Base-by-base conservation (phyloP, 1,284 basidiomycete genomes). In the Ustilago hordei region DNA sequence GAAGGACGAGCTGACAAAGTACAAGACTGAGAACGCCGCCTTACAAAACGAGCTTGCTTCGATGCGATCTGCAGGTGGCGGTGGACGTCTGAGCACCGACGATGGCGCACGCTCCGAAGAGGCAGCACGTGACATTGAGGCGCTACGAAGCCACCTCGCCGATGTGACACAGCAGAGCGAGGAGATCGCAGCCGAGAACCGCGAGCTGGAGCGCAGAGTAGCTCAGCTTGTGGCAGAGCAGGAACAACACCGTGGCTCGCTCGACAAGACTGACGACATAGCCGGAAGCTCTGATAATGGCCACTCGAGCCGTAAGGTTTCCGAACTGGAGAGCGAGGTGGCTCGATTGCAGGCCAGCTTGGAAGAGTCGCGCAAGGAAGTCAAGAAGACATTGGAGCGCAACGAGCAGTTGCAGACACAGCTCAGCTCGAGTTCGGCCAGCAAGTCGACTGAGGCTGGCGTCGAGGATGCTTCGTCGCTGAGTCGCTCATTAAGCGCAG, bases 1-100 rank as follows among this genome's bases (percentile, higher is more conserved):
- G 93, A 95, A 95, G 86, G 89, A 88, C 86, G 84, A 84, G 85
- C 86, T 83, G 55, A 80, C 80, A 52, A 83, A 81, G 73, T 77
- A 81, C 75, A 83, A 84, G 69, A 79, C 77, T 34, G 84, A 84
- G 69, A 85, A 85, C 69, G 81, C 82, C 36, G 69, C 69, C 48
- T 66, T 86, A 43, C 84, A 83, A 60, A 67, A 71, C 56, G 77
- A 78, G 61, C 17, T 78, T 13, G 64, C 59, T 6, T 43, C 64
- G 36, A 55, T 78, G 36, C 71, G 75, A 13, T 38, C 69, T 8
- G 48, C 53, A 13, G 55, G 53, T 12, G 66, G 61, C 35, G 64
- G 55, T 6, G 65, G 66, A 52, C 43, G 69, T 50, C 9, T 50
- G 28, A 70, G 69, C 55, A 31, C 55, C 7, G 80, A 78, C 36